These are phyloP conservation scores for Saksenaea vasiformis DNA, from an alignment of 371 early-diverging fungal genomes.

Conservation along the genomic window DNA sequence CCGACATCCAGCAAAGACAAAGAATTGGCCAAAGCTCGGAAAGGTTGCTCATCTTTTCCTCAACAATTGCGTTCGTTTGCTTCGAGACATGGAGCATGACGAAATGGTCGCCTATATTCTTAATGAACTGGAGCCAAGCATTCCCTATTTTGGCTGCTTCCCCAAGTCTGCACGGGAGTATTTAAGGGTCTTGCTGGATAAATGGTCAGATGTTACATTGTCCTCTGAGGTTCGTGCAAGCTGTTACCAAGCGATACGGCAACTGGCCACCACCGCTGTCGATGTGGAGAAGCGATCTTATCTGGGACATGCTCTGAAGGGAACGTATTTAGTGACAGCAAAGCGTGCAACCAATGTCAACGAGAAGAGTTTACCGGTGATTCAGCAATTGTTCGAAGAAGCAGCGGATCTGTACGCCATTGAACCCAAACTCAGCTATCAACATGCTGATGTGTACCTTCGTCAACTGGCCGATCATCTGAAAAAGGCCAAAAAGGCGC, in stretches of 20 bases:
- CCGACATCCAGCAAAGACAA: conserved; percentile 56
- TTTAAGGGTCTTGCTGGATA: conserved; percentile 67
- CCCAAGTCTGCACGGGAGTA: conserved; percentile 81
- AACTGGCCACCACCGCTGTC: conserved; percentile 31
- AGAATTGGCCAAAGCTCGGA: conserved; percentile 77
- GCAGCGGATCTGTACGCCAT: conserved; percentile 83
- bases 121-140: conserved; percentile 70
- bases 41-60: conserved; percentile 79
- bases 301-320: conserved; percentile 63
- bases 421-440: conserved; percentile 74
- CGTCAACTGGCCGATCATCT: conserved; percentile 89
- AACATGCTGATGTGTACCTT: conserved; percentile 87
- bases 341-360: conserved; percentile 73
- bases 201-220: conserved; percentile 63
- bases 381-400: conserved; percentile 86
- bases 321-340: conserved; percentile 80
- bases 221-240: conserved; percentile 67
- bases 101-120: conserved; percentile 79
- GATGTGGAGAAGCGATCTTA: conserved; percentile 37
- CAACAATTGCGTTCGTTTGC: conserved; percentile 68
- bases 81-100: conserved; percentile 78
- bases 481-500: conserved; percentile 78
- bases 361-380: conserved; percentile 67
- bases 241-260: conserved; percentile 48
- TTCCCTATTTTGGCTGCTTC: conserved; percentile 81